phyloP scores from a whole-genome alignment of 768 basidiomycete species.

The Leccinum disarticulatum region DNA sequence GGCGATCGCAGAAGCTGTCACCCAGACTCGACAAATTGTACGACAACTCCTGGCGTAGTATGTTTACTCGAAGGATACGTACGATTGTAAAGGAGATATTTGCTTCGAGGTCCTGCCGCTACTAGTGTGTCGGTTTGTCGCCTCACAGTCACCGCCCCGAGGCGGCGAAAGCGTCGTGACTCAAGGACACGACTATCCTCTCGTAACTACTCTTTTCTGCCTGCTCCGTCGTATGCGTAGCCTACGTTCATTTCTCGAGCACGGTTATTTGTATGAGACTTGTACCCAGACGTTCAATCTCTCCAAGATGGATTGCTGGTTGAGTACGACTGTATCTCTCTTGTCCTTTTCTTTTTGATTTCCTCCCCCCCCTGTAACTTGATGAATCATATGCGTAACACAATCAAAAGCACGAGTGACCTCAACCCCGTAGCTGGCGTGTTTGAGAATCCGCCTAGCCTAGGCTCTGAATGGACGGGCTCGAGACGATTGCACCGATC shows the following conservation, averaged over 20 bases:
- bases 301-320: slow-evolving; percentile 66
- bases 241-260: slow-evolving; percentile 10
- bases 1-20: too few relatives aligned
- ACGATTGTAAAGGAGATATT: too few relatives aligned
- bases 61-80: too few relatives aligned
- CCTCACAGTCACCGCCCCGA: too few relatives aligned
- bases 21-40: too few relatives aligned
- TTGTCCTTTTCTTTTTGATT: slow-evolving; percentile 51
- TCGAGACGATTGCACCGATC: slow-evolving; percentile 70
- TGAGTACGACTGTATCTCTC: slow-evolving; percentile 56
- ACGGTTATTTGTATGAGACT: slow-evolving; percentile 56
- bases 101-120: too few relatives aligned
- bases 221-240: background rate
- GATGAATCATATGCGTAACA: background rate
- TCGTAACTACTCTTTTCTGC: slow-evolving; percentile 9
- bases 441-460: slow-evolving; percentile 79
- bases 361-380: slow-evolving; percentile 22
- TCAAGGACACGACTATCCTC: slow-evolving; percentile 29
- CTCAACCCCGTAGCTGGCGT: slow-evolving; percentile 45
- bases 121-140: too few relatives aligned
- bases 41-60: too few relatives aligned
- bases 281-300: slow-evolving; percentile 74
- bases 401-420: background rate
- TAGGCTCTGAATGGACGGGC: slow-evolving; percentile 74
- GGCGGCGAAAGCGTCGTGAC: slow-evolving; percentile 18